A percentile compares a stretch with the other conserved stretches of the same genome.
Evolutionary conservation across 768 basidiomycete genomes (phyloP).

Genomic region (Sistotremastrum suecicum): DNA sequence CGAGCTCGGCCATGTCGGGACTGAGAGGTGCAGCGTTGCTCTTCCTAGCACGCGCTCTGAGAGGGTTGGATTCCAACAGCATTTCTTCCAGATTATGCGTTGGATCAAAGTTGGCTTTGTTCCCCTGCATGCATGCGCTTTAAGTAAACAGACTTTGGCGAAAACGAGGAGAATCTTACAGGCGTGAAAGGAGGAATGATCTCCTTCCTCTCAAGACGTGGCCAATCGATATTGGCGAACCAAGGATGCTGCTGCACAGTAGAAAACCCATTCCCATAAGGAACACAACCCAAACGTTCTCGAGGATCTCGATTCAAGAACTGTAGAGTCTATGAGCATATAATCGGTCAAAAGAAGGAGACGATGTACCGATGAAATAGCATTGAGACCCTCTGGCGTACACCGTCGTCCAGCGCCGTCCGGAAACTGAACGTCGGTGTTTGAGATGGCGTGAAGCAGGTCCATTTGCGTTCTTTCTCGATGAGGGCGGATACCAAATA

Average conservation of each 20-base stretch:
- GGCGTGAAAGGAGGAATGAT: slow-evolving; percentile 31
- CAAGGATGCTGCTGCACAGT: slow-evolving; percentile 48
- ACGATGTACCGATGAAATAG: slow-evolving; percentile 59
- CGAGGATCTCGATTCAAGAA: slow-evolving; percentile 75
- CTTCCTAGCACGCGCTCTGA: slow-evolving; percentile 89
- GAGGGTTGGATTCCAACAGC: slow-evolving; percentile 87
- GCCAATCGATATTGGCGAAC: slow-evolving; percentile 32
- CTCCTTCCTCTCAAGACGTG: slow-evolving; percentile 26
- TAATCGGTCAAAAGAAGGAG: slow-evolving; percentile 1
- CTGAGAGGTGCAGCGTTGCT: slow-evolving; percentile 77
- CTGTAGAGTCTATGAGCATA: slow-evolving; percentile 24
- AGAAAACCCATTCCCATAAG: slow-evolving; percentile 63
- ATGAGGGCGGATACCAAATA: slow-evolving; percentile 87
- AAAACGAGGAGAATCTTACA: slow-evolving; percentile 25
- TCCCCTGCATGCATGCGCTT: slow-evolving; percentile 45
- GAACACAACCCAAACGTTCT: slow-evolving; percentile 72
- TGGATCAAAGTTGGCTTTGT: slow-evolving; percentile 98
- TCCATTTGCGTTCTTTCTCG: slow-evolving; percentile 88
- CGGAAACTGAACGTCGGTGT: slow-evolving; percentile 79
- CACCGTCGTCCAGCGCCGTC: slow-evolving; percentile 77
- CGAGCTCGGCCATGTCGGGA: slow-evolving; percentile 93
- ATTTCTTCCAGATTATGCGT: slow-evolving; percentile 97
- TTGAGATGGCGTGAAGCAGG: slow-evolving; percentile 83
- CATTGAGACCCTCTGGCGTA: slow-evolving; percentile 62
- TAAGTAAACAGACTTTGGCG: background rate